Conservation (phyloP, 495 filamentous ascomycete genomes). For the Rhypophila decipiens region DNA sequence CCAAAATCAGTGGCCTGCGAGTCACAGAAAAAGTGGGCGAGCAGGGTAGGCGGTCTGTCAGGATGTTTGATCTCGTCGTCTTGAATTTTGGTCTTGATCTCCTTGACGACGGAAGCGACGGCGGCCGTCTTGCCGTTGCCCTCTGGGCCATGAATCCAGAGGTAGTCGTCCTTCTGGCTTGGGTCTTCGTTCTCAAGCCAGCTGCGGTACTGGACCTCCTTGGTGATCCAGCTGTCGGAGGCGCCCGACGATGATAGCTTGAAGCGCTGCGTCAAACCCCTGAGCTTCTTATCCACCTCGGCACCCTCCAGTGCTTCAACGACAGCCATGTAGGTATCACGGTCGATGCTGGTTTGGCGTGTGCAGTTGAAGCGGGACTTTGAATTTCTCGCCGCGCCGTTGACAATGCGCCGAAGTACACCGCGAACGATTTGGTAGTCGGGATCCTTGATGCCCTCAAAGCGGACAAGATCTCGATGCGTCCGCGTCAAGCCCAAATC, state of each 20-base stretch:
- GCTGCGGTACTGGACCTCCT: background rate
- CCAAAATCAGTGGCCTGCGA: slow-evolving; percentile 15
- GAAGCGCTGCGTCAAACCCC: background rate
- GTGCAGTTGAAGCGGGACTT: background rate
- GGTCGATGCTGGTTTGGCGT: background rate
- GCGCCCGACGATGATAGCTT: background rate
- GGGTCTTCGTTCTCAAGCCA: background rate
- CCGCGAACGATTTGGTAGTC: background rate
- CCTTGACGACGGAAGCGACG: slow-evolving; percentile 23
- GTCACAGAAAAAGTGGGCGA: slow-evolving; percentile 34
- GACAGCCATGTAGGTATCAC: background rate
- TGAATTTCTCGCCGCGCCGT: background rate
- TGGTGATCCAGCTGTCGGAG: background rate
- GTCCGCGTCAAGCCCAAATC: background rate
- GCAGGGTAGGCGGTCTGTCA: slow-evolving; percentile 17
- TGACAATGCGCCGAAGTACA: background rate
- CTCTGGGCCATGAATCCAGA: slow-evolving; percentile 33
- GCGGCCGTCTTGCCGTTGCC: slow-evolving; percentile 32
- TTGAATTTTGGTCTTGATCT: slow-evolving; percentile 20
- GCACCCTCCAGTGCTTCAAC: background rate
- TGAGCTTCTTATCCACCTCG: background rate
- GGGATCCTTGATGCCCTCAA: background rate
- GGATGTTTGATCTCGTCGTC: slow-evolving; percentile 1
- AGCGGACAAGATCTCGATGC: background rate
- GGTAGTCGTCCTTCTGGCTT: slow-evolving; percentile 13